Evolutionary conservation across 192 early-diverging fungal genomes (phyloP).

Genomic region (Entophlyctis luteolus): DNA sequence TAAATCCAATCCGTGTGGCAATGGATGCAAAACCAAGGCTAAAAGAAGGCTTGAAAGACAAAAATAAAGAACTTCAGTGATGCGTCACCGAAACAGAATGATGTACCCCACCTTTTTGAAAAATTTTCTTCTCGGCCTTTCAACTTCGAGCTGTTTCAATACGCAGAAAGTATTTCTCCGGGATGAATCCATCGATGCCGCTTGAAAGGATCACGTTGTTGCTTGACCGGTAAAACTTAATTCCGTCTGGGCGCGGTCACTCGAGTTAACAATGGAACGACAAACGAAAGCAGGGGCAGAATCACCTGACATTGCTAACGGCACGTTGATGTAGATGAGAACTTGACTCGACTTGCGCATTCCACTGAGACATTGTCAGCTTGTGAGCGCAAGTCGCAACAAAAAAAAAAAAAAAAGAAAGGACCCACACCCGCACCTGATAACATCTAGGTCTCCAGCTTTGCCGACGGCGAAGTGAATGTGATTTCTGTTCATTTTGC

Average conservation of each 20-base stretch:
- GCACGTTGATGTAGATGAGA: constrained; percentile 76
- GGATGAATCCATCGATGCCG: constrained; percentile 66
- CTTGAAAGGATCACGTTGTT: constrained; percentile 76
- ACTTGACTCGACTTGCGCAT: constrained; percentile 68
- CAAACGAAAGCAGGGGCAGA: not conserved
- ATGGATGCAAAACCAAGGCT: not conserved
- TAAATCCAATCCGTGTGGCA: no score
- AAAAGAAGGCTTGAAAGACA: not conserved
- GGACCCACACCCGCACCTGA: constrained; percentile 56
- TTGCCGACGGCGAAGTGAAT: constrained; percentile 82
- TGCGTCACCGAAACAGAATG: not conserved
- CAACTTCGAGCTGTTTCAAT: not conserved
- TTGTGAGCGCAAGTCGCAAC: not conserved
- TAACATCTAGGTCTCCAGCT: constrained; percentile 63
- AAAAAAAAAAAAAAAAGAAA: no score
- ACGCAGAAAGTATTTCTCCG: constrained; percentile 57
- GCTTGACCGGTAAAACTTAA: constrained; percentile 68
- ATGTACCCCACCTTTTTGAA: not conserved
- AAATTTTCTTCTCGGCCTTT: no score
- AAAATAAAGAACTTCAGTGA: not conserved
- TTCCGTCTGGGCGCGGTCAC: constrained; percentile 52
- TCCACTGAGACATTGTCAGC: constrained; percentile 41
- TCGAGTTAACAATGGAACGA: not conserved
- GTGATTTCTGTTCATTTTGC: constrained; percentile 78
- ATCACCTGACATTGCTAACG: constrained; percentile 63